Percentiles rank a stretch among this genome's conserved stretches.
Evolutionary conservation across 2,329 filamentous ascomycete genomes (phyloP).

Genomic region (Phaeosphaeriaceae sp.): DNA sequence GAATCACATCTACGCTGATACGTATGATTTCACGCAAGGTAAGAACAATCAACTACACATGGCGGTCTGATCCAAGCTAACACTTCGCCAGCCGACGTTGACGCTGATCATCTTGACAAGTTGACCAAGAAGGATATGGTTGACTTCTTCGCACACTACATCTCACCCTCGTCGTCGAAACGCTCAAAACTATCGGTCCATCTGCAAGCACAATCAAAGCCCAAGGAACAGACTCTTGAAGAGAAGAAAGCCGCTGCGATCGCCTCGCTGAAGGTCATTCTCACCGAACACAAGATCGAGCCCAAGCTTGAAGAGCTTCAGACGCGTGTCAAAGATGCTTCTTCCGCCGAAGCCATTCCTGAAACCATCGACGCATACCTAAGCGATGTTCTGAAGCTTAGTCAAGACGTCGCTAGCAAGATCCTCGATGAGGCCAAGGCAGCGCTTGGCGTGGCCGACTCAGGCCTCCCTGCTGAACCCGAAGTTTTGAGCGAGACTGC

Average conservation of each 20-base stretch:
- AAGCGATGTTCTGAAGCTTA: slow-evolving; percentile 51
- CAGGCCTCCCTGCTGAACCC: slow-evolving; percentile 49
- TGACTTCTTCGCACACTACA: slow-evolving; percentile 77
- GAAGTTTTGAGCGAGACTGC: slow-evolving; percentile 41
- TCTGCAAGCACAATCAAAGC: slow-evolving; percentile 73
- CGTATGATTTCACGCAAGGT: slow-evolving; percentile 90
- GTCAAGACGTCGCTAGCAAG: slow-evolving; percentile 57
- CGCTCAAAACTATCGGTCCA: slow-evolving; percentile 88
- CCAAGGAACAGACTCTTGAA: slow-evolving; percentile 43
- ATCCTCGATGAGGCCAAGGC: slow-evolving; percentile 60
- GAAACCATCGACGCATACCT: slow-evolving; percentile 60
- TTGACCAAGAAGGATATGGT: slow-evolving; percentile 82
- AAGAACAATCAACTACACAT: slow-evolving; percentile 49
- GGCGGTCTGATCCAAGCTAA: too few relatives aligned
- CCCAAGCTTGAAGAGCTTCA: slow-evolving; percentile 52
- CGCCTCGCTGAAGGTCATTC: slow-evolving; percentile 49
- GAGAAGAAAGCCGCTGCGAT: slow-evolving; percentile 53
- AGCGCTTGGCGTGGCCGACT: slow-evolving; percentile 51
- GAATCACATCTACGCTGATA: slow-evolving; percentile 83
- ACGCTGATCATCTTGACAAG: slow-evolving; percentile 75
- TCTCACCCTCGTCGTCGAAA: slow-evolving; percentile 73
- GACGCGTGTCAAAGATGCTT: slow-evolving; percentile 54
- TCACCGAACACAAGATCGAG: slow-evolving; percentile 56
- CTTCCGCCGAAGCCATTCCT: slow-evolving; percentile 57
- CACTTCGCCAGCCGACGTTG: slow-evolving; percentile 67